Conservation (phyloP, 2,329 filamentous ascomycete genomes). For the Thielaviopsis ethacetica region DNA sequence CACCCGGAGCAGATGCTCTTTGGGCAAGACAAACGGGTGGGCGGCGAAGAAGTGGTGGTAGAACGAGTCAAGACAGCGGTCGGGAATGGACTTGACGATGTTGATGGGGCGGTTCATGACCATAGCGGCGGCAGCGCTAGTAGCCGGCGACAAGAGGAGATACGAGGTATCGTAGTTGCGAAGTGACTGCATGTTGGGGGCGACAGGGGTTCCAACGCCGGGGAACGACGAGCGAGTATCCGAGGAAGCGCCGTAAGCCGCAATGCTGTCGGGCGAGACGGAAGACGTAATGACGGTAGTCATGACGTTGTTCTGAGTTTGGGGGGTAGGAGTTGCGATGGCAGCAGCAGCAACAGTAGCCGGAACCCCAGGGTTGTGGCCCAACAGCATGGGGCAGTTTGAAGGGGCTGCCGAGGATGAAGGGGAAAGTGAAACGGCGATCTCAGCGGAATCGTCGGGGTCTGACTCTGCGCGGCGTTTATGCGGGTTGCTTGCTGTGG, state of each 20-base stretch:
- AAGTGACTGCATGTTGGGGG: slow-evolving; percentile 25
- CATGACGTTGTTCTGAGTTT: neutral
- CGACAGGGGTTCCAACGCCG: slow-evolving; percentile 14
- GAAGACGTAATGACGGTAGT: slow-evolving; percentile 11
- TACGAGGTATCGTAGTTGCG: slow-evolving; percentile 17
- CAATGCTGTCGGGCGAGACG: neutral
- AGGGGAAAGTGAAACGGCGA: slow-evolving; percentile 1
- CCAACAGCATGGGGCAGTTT: slow-evolving; percentile 29
- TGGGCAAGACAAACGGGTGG: slow-evolving; percentile 42
- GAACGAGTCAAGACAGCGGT: slow-evolving; percentile 40
- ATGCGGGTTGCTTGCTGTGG: slow-evolving; percentile 25
- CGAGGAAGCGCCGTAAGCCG: neutral
- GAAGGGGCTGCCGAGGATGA: slow-evolving; percentile 15
- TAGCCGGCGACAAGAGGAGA: slow-evolving; percentile 4
- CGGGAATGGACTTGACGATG: slow-evolving; percentile 24
- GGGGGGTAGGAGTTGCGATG: neutral
- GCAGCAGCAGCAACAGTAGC: slow-evolving; percentile 11
- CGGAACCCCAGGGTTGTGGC: slow-evolving; percentile 19
- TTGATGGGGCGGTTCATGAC: slow-evolving; percentile 16
- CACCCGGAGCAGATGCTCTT: slow-evolving; percentile 30
- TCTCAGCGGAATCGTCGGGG: slow-evolving; percentile 4
- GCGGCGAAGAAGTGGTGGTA: slow-evolving; percentile 40
- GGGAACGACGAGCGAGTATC: slow-evolving; percentile 11
- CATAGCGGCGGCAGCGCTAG: slow-evolving; percentile 8
- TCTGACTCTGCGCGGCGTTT: slow-evolving; percentile 11